Evolutionary conservation across 139 green algal genomes (phyloP).

Genomic region (Haematococcus sp.): DNA sequence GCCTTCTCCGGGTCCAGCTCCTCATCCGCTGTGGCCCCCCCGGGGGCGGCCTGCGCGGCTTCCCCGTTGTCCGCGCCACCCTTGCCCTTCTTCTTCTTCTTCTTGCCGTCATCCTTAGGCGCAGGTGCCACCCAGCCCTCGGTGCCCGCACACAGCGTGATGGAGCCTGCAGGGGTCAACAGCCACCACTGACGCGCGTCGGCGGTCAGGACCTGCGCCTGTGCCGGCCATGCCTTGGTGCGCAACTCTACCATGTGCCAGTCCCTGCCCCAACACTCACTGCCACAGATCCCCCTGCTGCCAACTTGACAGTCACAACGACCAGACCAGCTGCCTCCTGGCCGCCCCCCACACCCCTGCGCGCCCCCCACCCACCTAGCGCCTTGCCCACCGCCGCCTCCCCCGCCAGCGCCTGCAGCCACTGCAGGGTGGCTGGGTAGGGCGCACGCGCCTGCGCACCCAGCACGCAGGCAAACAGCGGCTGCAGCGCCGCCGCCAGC

Average conservation of each 20-base stretch:
- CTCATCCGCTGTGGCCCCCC: not conserved
- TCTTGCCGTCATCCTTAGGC: constrained; percentile 12
- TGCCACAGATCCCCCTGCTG: too few species aligned
- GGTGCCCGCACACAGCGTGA: constrained; percentile 35
- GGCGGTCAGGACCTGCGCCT: too few species aligned
- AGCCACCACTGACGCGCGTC: too few species aligned
- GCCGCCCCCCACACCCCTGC: too few species aligned
- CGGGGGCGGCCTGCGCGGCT: not conserved
- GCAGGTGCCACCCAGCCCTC: constrained; percentile 42
- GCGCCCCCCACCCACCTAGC: constrained; percentile 60
- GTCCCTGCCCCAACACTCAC: too few species aligned
- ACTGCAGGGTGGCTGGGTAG: constrained; percentile 18
- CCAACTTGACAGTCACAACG: too few species aligned
- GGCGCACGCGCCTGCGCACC: constrained; percentile 36
- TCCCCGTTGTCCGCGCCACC: constrained; percentile 11
- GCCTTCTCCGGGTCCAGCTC: constrained; percentile 72
- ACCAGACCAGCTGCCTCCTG: too few species aligned
- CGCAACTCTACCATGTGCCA: too few species aligned
- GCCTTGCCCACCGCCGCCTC: constrained; percentile 38
- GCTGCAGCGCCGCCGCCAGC: constrained; percentile 34
- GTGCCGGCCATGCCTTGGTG: too few species aligned
- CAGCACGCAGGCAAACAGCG: constrained; percentile 53
- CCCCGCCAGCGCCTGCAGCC: constrained; percentile 29
- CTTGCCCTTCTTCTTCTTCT: constrained; percentile 58
- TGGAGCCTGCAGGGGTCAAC: too few species aligned